Evolutionary conservation across 2,329 filamentous ascomycete genomes (phyloP).

Genomic region (Pseudogymnoascus sp.): DNA sequence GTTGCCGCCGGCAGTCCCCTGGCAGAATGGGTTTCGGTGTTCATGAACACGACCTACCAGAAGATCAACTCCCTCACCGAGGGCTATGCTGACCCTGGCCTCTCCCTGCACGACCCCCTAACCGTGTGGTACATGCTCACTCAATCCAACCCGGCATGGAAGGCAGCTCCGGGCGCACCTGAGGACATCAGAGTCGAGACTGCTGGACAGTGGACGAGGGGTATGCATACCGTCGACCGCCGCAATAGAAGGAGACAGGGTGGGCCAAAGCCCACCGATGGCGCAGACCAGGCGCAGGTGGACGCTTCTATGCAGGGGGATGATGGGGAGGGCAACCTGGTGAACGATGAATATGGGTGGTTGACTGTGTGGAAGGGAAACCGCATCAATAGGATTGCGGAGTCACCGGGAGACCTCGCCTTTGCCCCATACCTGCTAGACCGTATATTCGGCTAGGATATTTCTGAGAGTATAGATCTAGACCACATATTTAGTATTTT

Average conservation of each 20-base stretch:
- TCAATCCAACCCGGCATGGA: conserved; percentile 50
- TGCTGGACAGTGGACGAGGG: conserved; percentile 85
- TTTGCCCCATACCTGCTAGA: conserved; percentile 62
- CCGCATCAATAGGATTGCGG: conserved; percentile 65
- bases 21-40: conserved; percentile 63
- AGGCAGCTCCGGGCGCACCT: conserved; percentile 42
- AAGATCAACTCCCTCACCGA: conserved; percentile 58
- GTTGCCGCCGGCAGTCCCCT: conserved; percentile 60
- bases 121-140: conserved; percentile 73
- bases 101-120: conserved; percentile 69
- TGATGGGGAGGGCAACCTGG: conserved; percentile 41
- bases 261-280: conserved; percentile 28
- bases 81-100: conserved; percentile 48
- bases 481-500: not conserved
- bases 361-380: conserved; percentile 68
- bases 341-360: conserved; percentile 72
- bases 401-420: conserved; percentile 56
- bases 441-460: conserved; percentile 46
- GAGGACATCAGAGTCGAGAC: conserved; percentile 90
- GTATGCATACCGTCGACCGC: conserved; percentile 80
- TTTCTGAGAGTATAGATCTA: not conserved
- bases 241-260: conserved; percentile 50
- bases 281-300: conserved; percentile 28
- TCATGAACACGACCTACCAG: conserved; percentile 61
- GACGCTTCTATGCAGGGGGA: conserved; percentile 28